Base-by-base conservation (phyloP, 2,329 filamentous ascomycete genomes). In the Fusarium tricinctum region DNA sequence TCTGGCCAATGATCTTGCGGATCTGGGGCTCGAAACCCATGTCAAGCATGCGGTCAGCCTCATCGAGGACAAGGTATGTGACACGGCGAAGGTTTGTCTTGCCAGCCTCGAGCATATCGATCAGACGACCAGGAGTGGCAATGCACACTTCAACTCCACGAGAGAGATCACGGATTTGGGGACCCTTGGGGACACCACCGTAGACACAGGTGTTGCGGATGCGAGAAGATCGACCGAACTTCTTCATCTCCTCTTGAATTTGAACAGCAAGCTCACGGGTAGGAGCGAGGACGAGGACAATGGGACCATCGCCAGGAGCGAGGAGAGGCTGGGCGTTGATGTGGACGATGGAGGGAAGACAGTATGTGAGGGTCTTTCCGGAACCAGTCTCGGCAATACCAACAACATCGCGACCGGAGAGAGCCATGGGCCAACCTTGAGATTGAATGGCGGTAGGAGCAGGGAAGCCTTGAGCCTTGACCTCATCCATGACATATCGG, bases 1-100 rank as follows among this genome's bases (percentile, higher is more conserved):
- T 98, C 84, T 99, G 96, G 69, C 92, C 88, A 74, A 99, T 94
- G 72, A 99, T 98, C 86, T 98, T 98, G 85, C 96, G 93, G 76
- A 99, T 98, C 81, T 98, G 96, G 72, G 96, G 96, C 84, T 99
- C 96, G 83, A 99, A 98, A 89, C 96, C 96, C 96, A 99, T 99
- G 84, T 99, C 96, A 80, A 99, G 87, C 96, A 99, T 99, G 78
- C 96, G 95, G 84, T 99, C 96, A 79, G 96, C 96, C 85, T 99
- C 96, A 76, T 99, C 96, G 69, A 99, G 94, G 73, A 98, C 96
- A 59, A 99, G 87, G 84, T 99, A 99, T 58, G 96, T 99, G 67
- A 98, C 94, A 80, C 96, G 94, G 72, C 95, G 95, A 69, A 99
- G 89, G 84, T 99, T 98, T 75, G 96, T 99, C 87, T 97, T 97